These are phyloP conservation scores for Pythium coloratum DNA, from an alignment of 352 stramenopile genomes.

Conservation along the genomic window DNA sequence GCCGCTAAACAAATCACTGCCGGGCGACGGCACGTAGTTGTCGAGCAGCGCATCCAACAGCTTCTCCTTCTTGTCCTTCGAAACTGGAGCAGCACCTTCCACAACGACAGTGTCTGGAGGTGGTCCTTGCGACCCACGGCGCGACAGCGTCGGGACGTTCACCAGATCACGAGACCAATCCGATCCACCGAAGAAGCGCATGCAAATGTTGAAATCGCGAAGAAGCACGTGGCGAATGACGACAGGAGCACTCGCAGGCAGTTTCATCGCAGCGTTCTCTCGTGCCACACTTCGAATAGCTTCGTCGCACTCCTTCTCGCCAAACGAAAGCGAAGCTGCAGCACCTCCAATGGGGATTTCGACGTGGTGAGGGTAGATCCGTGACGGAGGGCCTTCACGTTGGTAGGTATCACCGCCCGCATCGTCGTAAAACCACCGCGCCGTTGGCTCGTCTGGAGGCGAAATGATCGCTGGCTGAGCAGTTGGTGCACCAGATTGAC, in stretches of 20 bases:
- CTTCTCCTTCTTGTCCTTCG: conserved; percentile 56
- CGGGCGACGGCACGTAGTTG: conserved; percentile 75
- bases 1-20: conserved; percentile 48
- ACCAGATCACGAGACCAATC: conserved; percentile 71
- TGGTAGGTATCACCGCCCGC: conserved; percentile 29
- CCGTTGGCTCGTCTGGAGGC: conserved; percentile 68
- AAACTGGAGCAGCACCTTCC: neutral
- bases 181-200: conserved; percentile 85
- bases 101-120: conserved; percentile 12
- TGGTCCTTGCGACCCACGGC: conserved; percentile 5
- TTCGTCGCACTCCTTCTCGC: conserved; percentile 77
- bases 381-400: conserved; percentile 55
- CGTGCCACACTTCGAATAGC: conserved; percentile 70
- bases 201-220: conserved; percentile 87
- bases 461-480: conserved; percentile 52
- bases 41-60: conserved; percentile 79
- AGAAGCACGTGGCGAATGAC: conserved; percentile 81
- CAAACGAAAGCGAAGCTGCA: conserved; percentile 83
- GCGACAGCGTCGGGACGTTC: conserved; percentile 33
- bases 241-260: conserved; percentile 47
- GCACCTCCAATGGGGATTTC: conserved; percentile 85
- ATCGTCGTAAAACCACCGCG: conserved; percentile 83
- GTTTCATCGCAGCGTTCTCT: conserved; percentile 55
- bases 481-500: conserved; percentile 40
- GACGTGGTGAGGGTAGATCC: conserved; percentile 86